Percentiles rank a stretch among this genome's conserved stretches.
phyloP scores from a whole-genome alignment of 2,329 filamentous ascomycete genomes.

The Fusarium euwallaceae region DNA sequence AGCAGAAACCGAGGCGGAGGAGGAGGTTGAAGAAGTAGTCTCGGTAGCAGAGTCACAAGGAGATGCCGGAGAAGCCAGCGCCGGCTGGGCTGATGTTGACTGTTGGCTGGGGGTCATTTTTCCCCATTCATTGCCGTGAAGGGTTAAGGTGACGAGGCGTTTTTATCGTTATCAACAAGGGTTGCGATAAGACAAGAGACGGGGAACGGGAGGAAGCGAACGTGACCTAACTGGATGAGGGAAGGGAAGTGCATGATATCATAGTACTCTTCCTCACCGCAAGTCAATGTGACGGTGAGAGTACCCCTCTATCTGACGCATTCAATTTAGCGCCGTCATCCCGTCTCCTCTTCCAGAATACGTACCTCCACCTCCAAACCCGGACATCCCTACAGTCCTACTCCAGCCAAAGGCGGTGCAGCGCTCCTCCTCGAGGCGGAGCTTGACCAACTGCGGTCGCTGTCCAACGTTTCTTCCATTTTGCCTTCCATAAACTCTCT shows the following conservation, averaged over 20 bases:
- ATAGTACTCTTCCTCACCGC: slow-evolving; percentile 19
- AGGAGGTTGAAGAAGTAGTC: slow-evolving; percentile 6
- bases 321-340: slow-evolving; percentile 19
- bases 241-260: slow-evolving; percentile 24
- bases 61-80: slow-evolving; percentile 43
- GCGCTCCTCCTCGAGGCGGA: slow-evolving; percentile 52
- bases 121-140: slow-evolving; percentile 30
- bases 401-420: slow-evolving; percentile 17
- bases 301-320: slow-evolving; percentile 35
- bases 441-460: slow-evolving; percentile 52
- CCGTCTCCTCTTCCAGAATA: slow-evolving; percentile 24
- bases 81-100: slow-evolving; percentile 38
- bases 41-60: slow-evolving; percentile 29
- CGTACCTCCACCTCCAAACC: slow-evolving; percentile 29
- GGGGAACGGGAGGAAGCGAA: slow-evolving; percentile 41
- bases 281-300: background rate
- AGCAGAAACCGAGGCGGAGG: slow-evolving; percentile 21
- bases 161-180: slow-evolving; percentile 37
- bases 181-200: slow-evolving; percentile 33
- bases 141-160: slow-evolving; percentile 35
- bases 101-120: slow-evolving; percentile 45
- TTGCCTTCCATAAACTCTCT: slow-evolving; percentile 25
- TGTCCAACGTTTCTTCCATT: slow-evolving; percentile 37
- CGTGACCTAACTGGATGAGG: slow-evolving; percentile 21
- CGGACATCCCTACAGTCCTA: slow-evolving; percentile 26